These are phyloP conservation scores for Zhuliangozyma parablackwelliae DNA, from an alignment of 1,139 yeast genomes.

Conservation along the genomic window DNA sequence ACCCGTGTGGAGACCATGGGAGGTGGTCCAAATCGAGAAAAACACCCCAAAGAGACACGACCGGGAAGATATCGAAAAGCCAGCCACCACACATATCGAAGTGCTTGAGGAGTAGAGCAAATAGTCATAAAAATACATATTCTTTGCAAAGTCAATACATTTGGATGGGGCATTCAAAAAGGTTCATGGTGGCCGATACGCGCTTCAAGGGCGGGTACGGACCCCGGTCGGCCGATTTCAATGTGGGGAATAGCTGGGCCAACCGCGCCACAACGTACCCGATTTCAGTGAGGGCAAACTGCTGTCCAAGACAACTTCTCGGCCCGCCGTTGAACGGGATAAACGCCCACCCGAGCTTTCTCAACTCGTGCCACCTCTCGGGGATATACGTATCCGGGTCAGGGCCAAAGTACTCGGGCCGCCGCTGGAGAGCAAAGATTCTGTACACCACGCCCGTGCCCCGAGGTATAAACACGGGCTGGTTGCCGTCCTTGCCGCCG, in stretches of 20 bases:
- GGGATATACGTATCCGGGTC: conserved; percentile 44
- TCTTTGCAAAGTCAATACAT: too few species aligned
- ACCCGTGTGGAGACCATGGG: conserved; percentile 34
- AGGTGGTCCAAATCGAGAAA: conserved; percentile 34
- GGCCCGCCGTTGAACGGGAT: conserved; percentile 35
- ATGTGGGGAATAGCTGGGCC: conserved; percentile 17
- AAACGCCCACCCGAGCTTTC: conserved; percentile 25
- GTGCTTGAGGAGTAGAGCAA: too few species aligned
- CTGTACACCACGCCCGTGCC: conserved; percentile 40
- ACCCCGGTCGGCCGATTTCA: conserved; percentile 5
- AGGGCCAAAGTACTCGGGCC: conserved; percentile 39
- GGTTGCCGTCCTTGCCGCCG: conserved; percentile 40
- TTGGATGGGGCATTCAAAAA: background rate
- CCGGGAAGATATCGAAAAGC: conserved; percentile 6
- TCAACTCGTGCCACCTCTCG: conserved; percentile 39
- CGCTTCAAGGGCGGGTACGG: conserved; percentile 18
- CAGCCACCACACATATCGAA: background rate
- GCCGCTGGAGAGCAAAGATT: conserved; percentile 43
- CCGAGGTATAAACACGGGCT: conserved; percentile 42
- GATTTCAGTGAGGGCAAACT: conserved; percentile 35
- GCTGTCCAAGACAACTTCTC: conserved; percentile 33
- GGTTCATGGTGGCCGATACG: conserved; percentile 19
- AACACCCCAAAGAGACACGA: conserved; percentile 3
- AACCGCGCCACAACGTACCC: conserved; percentile 30
- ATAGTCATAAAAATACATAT: too few species aligned